Base-by-base conservation (phyloP, 352 stramenopile species). In the Globisporangium spiculum region DNA sequence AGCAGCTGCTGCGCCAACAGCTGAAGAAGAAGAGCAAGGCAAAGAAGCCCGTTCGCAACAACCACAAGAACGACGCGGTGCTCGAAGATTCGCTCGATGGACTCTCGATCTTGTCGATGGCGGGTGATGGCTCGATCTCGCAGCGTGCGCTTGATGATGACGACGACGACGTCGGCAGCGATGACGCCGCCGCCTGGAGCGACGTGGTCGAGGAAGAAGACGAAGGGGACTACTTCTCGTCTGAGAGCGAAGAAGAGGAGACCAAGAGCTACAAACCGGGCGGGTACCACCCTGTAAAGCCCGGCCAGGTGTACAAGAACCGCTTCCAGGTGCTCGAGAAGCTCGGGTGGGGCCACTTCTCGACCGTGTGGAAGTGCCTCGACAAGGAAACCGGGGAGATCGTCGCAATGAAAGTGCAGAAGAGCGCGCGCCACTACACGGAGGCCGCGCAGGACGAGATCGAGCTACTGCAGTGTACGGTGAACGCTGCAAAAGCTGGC, bases 291-390 rank as follows among this genome's bases (percentile, higher is more conserved):
- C 94, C 83, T 50, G 97, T 99, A 18, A 86, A 92, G 64, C 77
- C 93, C 14, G 96, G 93, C 4, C 94, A 98, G 48, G 81, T 97
- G 63, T 98, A 93, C 83, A 97, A 97, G 60, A 74, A 75, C 8
- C 82, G 97, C 68, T 99, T 99, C 71, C 83, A 98, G 32, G 94
- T 99, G 65, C 84, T 99, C 46, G 94, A 98, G 74, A 99, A 99
- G 79, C 89, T 99, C 41, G 98, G 98, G 24, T 99, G 98, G 98
- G 98, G 98, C 30, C 98, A 99, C 75, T 99, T 99, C 77, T 99
- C 97, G 48, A 99, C 98, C 4, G 98, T 99, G 22, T 99, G 98
- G 98, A 98, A 99, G 80, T 98, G 97, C 60, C 88, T 91, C 64
- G 97, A 99, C 81, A 78, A 75, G 46, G 52, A 80, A 18, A 92